Evolutionary conservation across 2,329 filamentous ascomycete species (phyloP), one percentile per base, ranked within the genome.

Genomic region (Curvularia verruculosa): DNA sequence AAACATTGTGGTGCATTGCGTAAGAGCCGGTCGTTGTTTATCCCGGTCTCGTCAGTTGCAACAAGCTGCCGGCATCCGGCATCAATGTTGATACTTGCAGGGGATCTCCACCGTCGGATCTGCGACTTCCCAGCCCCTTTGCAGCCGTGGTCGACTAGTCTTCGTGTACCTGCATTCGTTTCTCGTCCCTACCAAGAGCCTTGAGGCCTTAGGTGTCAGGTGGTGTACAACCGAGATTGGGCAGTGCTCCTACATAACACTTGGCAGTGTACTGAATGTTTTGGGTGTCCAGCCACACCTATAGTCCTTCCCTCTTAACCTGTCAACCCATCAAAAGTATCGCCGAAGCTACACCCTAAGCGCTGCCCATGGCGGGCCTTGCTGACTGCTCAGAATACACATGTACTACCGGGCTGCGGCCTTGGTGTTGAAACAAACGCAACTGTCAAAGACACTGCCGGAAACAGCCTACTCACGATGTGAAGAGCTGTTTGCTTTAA

Each of bases 241-340:
- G 56, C 59, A 63, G 60, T 65, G 68, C 51, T 60, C 56, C 51
- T 61, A 56, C 57, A 55, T 49, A 53, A 45, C 47, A 49, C 63
- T 73, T 69, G 67, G 66, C 65, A 49, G 44, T 43, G 43, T 60
- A n/a, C 43, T 54, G 41, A 49, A 57, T 63, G 66, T 67, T 66
- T 64, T 59, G 59, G 40, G 54, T 62, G 56, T 56, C 56, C 56
- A 59, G 59, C 58, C 60, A 53, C 51, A 51, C 43, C 49, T 26
- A 40, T 21, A 36, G 41, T 46, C 52, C 19, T 45, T 39, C 53
- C 29, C 48, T 48, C 49, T 46, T 49, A 24, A 31, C 36, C 58
- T 50, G 39, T 49, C 44, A 21, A 49, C 39, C 47, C 34, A 48
- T 49, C 37, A 45, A 29, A 21, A 39, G 19, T 24, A 49, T 34